These are phyloP conservation scores for Isochrysis galbana DNA, from an alignment of 78 protist genomes.

Conservation along the genomic window DNA sequence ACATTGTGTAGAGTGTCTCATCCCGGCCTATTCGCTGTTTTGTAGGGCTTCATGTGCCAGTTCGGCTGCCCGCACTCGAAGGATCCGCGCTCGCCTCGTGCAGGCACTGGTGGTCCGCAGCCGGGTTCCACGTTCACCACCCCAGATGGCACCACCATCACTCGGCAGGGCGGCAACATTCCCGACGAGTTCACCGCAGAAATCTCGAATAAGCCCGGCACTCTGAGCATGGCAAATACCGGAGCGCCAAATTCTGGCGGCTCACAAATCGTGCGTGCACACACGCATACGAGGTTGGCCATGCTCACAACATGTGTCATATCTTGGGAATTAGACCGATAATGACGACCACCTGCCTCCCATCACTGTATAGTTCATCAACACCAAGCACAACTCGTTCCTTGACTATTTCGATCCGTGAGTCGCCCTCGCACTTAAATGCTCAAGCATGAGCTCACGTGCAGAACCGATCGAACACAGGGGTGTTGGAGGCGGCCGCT, in stretches of 20 bases:
- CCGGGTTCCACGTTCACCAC: background rate
- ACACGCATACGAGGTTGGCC: no score
- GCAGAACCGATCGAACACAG: no score
- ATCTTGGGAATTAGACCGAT: no score
- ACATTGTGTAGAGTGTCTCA: no score
- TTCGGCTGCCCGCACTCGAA: constrained; percentile 40
- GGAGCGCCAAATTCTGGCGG: background rate
- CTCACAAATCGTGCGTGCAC: background rate
- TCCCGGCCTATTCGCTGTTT: no score
- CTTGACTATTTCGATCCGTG: constrained; percentile 37
- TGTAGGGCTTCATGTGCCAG: constrained; percentile 33
- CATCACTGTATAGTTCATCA: no score
- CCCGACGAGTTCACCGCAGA: constrained; percentile 20
- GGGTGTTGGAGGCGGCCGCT: no score
- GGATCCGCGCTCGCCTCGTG: constrained; percentile 34
- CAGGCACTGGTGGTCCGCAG: constrained; percentile 35
- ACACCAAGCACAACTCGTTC: constrained; percentile 33
- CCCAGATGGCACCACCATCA: background rate
- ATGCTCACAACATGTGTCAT: no score
- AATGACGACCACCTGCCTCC: no score
- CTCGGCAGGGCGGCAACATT: constrained; percentile 32
- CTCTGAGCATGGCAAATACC: constrained; percentile 43
- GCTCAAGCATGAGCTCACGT: no score
- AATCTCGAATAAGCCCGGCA: constrained; percentile 35
- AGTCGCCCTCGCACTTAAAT: no score